Base-by-base conservation (phyloP, 495 filamentous ascomycete genomes). In the Amphirosellinia nigrospora region DNA sequence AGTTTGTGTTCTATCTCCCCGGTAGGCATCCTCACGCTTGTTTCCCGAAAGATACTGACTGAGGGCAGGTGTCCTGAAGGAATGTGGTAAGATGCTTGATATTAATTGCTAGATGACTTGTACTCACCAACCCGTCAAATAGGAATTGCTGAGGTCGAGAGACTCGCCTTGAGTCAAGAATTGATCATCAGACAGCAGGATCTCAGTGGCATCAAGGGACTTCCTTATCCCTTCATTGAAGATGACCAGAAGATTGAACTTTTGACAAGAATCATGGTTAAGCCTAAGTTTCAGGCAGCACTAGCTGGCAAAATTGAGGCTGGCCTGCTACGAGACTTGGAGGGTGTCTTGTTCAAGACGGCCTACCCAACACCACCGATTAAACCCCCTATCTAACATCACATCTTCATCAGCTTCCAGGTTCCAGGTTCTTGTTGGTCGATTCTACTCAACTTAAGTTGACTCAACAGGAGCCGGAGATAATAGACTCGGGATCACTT, bases 331-430 rank as follows among this genome's bases (percentile, higher is more conserved):
- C 26, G 36, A 9, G 28, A 65, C 10, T 56, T 79, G 26, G 66
- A 75, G 61, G 45, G 67, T 7, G 67, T 73, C 11, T 69, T 79
- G 9, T 78, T 79, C 38, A 71, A 71, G 55, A 56, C 69, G 16
- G 45, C 71, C 3, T 79, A 75, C 34, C 76, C 76, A 26, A 78
- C 74, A 6, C 63, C 63, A 8, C 46, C 46, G 2, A 39, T 65
- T 4, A 52, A 41, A 19, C 32, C 46, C 3, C 63, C 45, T 4
- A 26, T 52, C 45, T 53, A 10, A 65, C n/a, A 21, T 46, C 2
- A 3, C 3, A 19, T 36, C 2, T 58, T 55, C n/a, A n/a, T n/a
- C n/a, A n/a, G n/a, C 26, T 55, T 55, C n/a, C 3, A 30, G 23
- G 0, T 55, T 55, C 4, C 1, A 55, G 19, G 6, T 30, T 23